Evolutionary conservation across 1,139 yeast genomes (phyloP).

Genomic region (Debaryomycetaceae sp.): DNA sequence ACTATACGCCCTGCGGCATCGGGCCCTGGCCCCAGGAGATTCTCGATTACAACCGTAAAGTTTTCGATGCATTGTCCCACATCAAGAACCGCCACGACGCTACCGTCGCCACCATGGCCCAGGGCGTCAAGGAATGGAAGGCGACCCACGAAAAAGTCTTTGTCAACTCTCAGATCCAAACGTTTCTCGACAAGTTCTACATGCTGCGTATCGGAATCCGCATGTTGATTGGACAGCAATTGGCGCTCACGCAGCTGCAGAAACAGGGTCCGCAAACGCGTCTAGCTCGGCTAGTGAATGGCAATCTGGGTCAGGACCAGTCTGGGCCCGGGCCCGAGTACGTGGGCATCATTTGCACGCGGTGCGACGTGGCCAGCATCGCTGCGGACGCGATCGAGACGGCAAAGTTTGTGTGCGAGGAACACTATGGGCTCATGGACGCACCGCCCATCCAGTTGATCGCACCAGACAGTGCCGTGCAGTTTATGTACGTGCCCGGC

Average conservation of each 20-base stretch:
- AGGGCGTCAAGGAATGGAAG: conserved; percentile 90
- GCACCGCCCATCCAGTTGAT: conserved; percentile 73
- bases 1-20: conserved; percentile 45
- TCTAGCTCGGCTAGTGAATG: conserved; percentile 24
- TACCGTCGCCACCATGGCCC: conserved; percentile 87
- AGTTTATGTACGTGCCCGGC: conserved; percentile 84
- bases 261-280: conserved; percentile 34
- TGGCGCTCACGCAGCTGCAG: conserved; percentile 66
- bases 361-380: conserved; percentile 68
- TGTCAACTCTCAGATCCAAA: conserved; percentile 58
- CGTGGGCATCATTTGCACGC: conserved; percentile 79
- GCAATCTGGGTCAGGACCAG: conserved; percentile 9
- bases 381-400: conserved; percentile 82
- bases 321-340: conserved; percentile 23
- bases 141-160: conserved; percentile 34
- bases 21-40: conserved; percentile 67
- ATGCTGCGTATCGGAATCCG: conserved; percentile 83
- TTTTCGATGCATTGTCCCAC: conserved; percentile 53
- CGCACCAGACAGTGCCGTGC: conserved; percentile 55
- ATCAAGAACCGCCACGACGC: conserved; percentile 86
- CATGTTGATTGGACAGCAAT: conserved; percentile 84
- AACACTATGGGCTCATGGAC: conserved; percentile 72
- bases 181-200: conserved; percentile 72
- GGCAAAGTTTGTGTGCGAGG: conserved; percentile 80
- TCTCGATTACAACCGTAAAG: conserved; percentile 56